A percentile compares a stretch with the other conserved stretches of the same genome.
These are phyloP conservation scores for Arthroderma uncinatum DNA, from an alignment of 2,329 filamentous ascomycete genomes.

Conservation along the genomic window DNA sequence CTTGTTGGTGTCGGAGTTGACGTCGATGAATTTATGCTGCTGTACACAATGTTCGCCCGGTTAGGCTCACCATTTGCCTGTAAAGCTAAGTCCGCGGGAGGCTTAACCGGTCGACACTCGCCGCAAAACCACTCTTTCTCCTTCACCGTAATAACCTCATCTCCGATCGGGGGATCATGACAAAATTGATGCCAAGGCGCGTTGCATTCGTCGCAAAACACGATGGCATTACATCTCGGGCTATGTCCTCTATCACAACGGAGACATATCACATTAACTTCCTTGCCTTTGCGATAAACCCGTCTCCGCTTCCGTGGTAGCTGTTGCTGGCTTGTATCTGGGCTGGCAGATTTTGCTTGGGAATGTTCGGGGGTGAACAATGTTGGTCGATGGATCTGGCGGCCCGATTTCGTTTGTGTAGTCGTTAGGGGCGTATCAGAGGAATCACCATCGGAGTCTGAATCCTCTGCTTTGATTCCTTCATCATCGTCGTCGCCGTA, in stretches of 20 bases:
- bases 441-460: slow-evolving; percentile 31
- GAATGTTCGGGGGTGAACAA: slow-evolving; percentile 37
- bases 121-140: slow-evolving; percentile 62
- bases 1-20: neutral
- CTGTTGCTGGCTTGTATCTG: slow-evolving; percentile 19
- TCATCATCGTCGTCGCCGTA: slow-evolving; percentile 23
- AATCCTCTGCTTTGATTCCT: slow-evolving; percentile 26
- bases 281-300: slow-evolving; percentile 35
- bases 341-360: slow-evolving; percentile 11
- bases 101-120: slow-evolving; percentile 40
- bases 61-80: neutral
- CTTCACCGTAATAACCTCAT: slow-evolving; percentile 55
- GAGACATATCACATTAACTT: slow-evolving; percentile 49
- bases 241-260: slow-evolving; percentile 62
- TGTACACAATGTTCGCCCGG: neutral
- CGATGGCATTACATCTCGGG: slow-evolving; percentile 64
- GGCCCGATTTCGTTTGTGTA: slow-evolving; percentile 64
- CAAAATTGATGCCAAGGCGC: slow-evolving; percentile 71
- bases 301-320: slow-evolving; percentile 50
- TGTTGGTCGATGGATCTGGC: slow-evolving; percentile 55
- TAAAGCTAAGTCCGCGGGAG: neutral
- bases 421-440: slow-evolving; percentile 44
- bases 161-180: slow-evolving; percentile 63
- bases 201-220: slow-evolving; percentile 77
- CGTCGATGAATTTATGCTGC: neutral